phyloP scores from a whole-genome alignment of 352 stramenopile species.

The Blastocystis sp. region DNA sequence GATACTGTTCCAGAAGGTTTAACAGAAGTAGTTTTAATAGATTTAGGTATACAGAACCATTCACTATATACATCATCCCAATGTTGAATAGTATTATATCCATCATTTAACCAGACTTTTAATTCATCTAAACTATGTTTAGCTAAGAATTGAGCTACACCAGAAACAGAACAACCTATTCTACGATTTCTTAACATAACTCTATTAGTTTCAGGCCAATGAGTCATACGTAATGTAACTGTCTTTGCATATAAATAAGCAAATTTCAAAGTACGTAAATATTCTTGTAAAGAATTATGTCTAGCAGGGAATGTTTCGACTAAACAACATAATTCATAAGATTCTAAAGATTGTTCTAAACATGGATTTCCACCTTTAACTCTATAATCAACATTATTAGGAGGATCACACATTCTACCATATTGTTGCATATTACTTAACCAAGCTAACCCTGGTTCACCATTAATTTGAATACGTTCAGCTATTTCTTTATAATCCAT shows the following conservation, averaged over 20 bases:
- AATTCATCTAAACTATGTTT: constrained; percentile 56
- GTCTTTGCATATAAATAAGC: constrained; percentile 74
- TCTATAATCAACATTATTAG: constrained; percentile 56
- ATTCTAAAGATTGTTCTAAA: constrained; percentile 68
- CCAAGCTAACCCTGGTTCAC: constrained; percentile 72
- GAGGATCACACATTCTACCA: constrained; percentile 60
- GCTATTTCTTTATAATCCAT: constrained; percentile 70
- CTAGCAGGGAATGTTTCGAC: constrained; percentile 71
- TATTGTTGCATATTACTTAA: constrained; percentile 70
- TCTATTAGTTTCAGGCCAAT: constrained; percentile 67
- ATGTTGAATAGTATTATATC: constrained; percentile 56
- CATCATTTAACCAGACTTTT: constrained; percentile 59
- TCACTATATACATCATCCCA: constrained; percentile 52
- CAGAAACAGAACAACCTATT: constrained; percentile 70
- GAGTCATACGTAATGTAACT: constrained; percentile 65
- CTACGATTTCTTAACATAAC: constrained; percentile 71
- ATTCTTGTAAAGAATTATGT: constrained; percentile 63
- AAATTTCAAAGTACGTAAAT: constrained; percentile 59
- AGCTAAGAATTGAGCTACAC: constrained; percentile 68
- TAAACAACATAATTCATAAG: constrained; percentile 75
- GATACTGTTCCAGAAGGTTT: constrained; percentile 66
- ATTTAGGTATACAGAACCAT: constrained; percentile 57
- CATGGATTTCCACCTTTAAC: constrained; percentile 69
- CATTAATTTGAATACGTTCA: constrained; percentile 59
- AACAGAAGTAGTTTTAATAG: constrained; percentile 73